Conservation (phyloP, 495 filamentous ascomycete species). For the Paragyromitra xinjiangensis region DNA sequence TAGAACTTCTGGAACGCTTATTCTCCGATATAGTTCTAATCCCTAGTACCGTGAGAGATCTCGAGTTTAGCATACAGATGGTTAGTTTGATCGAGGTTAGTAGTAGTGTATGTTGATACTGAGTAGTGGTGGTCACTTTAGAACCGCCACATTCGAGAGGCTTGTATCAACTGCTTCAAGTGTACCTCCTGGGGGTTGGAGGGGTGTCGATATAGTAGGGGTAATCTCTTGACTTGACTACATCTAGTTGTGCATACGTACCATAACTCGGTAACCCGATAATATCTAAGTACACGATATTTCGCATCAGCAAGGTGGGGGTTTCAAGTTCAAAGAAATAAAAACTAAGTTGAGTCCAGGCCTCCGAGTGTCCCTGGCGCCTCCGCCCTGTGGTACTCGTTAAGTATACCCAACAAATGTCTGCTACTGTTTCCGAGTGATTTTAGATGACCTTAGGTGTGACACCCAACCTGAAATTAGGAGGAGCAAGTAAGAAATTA, state of each 20-base stretch:
- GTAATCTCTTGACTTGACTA: background rate
- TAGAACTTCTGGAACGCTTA: slow-evolving; percentile 6
- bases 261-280: too few relatives aligned
- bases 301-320: too few relatives aligned
- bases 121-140: background rate
- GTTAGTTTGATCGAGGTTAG: background rate
- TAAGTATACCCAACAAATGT: too few relatives aligned
- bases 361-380: too few relatives aligned
- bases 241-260: background rate
- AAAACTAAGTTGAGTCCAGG: too few relatives aligned
- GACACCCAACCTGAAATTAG: too few relatives aligned
- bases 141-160: background rate
- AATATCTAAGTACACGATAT: too few relatives aligned
- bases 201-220: background rate
- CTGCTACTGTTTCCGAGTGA: too few relatives aligned
- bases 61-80: background rate
- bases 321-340: too few relatives aligned
- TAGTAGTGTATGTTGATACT: background rate
- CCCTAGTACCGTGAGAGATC: background rate
- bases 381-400: too few relatives aligned
- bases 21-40: slow-evolving; percentile 1
- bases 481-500: too few relatives aligned
- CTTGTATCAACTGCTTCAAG: background rate
- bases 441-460: too few relatives aligned
- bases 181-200: background rate